Conservation (phyloP, 2,329 filamentous ascomycete genomes). For the Aureobasidium zeae region DNA sequence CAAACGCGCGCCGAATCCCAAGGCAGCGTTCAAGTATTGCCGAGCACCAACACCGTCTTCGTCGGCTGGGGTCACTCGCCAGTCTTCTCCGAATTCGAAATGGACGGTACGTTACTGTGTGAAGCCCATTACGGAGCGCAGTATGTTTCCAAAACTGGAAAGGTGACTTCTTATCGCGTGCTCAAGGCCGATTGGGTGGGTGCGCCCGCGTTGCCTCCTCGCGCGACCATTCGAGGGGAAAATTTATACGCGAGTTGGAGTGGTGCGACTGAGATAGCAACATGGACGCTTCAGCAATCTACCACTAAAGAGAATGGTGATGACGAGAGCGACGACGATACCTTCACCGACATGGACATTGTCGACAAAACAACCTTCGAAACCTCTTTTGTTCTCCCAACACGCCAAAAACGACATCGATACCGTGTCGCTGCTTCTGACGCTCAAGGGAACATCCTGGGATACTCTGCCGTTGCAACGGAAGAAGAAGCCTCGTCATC, state of each 20-base stretch:
- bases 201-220: conserved; percentile 2
- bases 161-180: conserved; percentile 37
- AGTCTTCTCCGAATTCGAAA: conserved; percentile 33
- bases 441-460: conserved; percentile 16
- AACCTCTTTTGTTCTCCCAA: conserved; percentile 15
- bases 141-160: conserved; percentile 32
- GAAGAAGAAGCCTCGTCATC: conserved; percentile 2
- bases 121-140: conserved; percentile 38
- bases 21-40: conserved; percentile 43
- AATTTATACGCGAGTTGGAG: conserved; percentile 19
- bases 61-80: conserved; percentile 45
- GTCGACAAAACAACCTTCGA: conserved; percentile 18
- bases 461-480: conserved; percentile 9
- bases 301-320: conserved; percentile 14
- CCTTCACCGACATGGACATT: conserved; percentile 16
- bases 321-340: too few species aligned
- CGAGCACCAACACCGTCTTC: conserved; percentile 41
- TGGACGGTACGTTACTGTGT: conserved; percentile 42
- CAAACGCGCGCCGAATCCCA: conserved; percentile 40
- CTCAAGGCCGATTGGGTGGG: conserved; percentile 31
- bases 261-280: conserved; percentile 18
- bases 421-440: conserved; percentile 21
- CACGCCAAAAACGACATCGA: not conserved
- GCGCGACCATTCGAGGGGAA: conserved; percentile 30
- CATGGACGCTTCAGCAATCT: conserved; percentile 21